Conservation (phyloP, 2,329 filamentous ascomycete species). For the Chalaropsis ovoidea region DNA sequence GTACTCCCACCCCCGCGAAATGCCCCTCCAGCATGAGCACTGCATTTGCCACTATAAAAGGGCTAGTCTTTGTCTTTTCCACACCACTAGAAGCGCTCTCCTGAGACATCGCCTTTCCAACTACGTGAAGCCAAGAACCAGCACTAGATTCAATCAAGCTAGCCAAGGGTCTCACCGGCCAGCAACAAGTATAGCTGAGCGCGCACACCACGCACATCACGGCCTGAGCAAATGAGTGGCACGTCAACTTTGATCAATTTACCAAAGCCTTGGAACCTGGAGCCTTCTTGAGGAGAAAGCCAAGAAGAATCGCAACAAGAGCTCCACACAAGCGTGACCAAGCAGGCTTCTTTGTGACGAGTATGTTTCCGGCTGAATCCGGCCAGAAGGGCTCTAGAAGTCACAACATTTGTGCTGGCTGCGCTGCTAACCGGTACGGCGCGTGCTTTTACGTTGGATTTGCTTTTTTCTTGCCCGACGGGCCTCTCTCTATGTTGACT, state of each 20-base stretch:
- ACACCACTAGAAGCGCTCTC: background rate
- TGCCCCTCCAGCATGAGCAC: no score
- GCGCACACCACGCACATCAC: background rate
- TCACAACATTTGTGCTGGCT: background rate
- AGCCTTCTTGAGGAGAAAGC: background rate
- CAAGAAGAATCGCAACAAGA: background rate
- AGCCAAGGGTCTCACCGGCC: conserved; percentile 1
- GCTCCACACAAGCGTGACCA: background rate
- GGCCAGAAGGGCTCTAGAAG: background rate
- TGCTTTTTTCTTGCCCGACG: no score
- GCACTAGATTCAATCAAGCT: background rate
- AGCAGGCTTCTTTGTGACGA: background rate
- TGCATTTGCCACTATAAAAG: no score
- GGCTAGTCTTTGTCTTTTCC: background rate
- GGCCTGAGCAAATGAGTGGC: background rate
- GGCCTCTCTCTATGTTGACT: no score
- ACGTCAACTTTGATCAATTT: background rate
- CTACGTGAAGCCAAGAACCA: background rate
- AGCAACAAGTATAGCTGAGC: background rate
- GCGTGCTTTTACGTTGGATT: no score
- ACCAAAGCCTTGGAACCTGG: conserved; percentile 5
- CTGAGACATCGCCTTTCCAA: background rate
- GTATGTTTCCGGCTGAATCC: background rate
- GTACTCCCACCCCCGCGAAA: no score
- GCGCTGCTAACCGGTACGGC: no score